Evolutionary conservation across 2,329 filamentous ascomycete species (phyloP), one percentile per base, ranked within the genome.

Genomic region (Botrytis porri): DNA sequence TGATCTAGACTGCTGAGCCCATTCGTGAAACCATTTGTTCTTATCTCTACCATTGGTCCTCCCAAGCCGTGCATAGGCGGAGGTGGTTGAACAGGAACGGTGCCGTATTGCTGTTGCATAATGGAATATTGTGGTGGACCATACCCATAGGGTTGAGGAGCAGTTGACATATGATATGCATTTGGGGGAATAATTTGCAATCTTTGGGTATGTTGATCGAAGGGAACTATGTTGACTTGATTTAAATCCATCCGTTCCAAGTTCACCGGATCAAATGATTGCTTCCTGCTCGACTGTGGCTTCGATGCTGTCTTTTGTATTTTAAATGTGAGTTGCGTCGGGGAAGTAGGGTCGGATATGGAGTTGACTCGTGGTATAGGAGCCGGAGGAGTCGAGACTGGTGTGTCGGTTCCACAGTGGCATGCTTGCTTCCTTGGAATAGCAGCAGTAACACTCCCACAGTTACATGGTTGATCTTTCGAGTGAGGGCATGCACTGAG

Each of bases 401-500:
- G 54, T 76, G 75, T 66, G 77, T 78, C 70, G 80, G 79, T 80
- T 45, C 85, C 84, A 77, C 88, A 90, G 57, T 82, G 82, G 72
- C 88, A 90, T 71, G 85, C 85, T 74, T 88, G 85, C 75, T 87
- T 87, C 76, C 86, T 85, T 1, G 88, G 88, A 72, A 91, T 88
- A 12, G 88, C 88, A 48, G 88, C 88, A 25, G 90, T 91, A n/a
- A 92, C 85, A 74, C 86, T 86, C 61, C 85, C 85, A 80, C 90
- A 93, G 59, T 87, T 87, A 69, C 88, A 88, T 43, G 86, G 84
- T 62, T 79, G 78, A 60, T 77, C 76, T 73, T 75, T 76, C 10
- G 89, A 87, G 77, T 93, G 91, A 71, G 91, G 90, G 78, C 91
- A 93, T 71, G 87, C 86, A 80, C 90, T 92, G 71, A 93, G 82